Base-by-base conservation (phyloP, 352 stramenopile genomes). In the Globisporangium sylvaticum region DNA sequence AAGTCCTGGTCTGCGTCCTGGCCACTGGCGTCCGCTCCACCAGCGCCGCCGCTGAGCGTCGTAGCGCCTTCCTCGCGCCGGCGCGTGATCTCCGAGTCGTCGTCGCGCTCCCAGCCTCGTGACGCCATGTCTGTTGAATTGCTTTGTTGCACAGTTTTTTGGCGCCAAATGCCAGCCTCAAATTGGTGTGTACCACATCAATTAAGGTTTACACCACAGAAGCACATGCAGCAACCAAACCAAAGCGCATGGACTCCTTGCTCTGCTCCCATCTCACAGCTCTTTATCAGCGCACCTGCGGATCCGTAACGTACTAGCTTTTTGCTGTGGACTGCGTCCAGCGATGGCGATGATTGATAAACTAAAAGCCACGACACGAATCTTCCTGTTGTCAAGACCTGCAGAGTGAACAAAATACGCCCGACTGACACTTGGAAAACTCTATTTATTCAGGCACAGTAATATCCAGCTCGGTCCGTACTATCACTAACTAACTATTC, bases 21-120 rank as follows among this genome's bases (percentile, higher is more conserved):
- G 3, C 69, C 62, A 64, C 18, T 59, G 54, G 67, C 55, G 31
- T 44, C 56, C 55, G 39, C 58, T 58, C 62, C 22, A 31, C 42
- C 50, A 60, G 62, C 22, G 27, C 42, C 46, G 24, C 29, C 59
- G 24, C 18, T 55, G 61, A 56, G 15, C 65, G 46, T 61, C 52
- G 46, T 57, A 2, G 24, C 65, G 31, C 32, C 58, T 52, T 69
- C 72, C 58, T 52, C 71, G 65, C 48, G 62, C 15, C 58, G 70
- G 18, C 48, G 76, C 58, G 70, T 69, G 54, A 68, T 73, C 25
- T 67, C 68, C 56, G 76, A 63, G 29, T 86, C 75, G 29, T 76
- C 82, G 37, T 89, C 78, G 37, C 77, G 78, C 64, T 90, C 82
- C 82, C 82, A 90, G 53, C 80, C 75, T 44, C 73, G 73, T 48